These are phyloP conservation scores for Yamadazyma sp. DNA, from an alignment of 805 yeast genomes.

Conservation along the genomic window DNA sequence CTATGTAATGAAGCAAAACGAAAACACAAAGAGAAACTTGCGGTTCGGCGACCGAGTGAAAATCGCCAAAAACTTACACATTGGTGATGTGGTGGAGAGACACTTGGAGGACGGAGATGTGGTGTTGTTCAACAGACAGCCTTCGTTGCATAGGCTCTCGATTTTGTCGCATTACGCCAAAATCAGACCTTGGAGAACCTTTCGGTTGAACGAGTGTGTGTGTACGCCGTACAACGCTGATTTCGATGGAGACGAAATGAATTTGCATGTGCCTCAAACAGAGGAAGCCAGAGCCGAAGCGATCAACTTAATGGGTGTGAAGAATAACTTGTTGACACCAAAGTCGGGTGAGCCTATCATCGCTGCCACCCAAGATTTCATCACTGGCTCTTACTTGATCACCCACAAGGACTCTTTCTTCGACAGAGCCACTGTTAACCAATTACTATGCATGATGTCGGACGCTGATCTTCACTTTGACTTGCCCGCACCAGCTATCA, in stretches of 20 bases:
- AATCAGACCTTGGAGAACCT: slow-evolving; percentile 97
- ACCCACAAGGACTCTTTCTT: slow-evolving; percentile 92
- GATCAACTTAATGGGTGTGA: slow-evolving; percentile 97
- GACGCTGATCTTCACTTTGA: slow-evolving; percentile 88
- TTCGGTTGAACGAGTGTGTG: slow-evolving; percentile 95
- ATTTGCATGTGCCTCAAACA: slow-evolving; percentile 96
- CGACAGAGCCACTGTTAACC: slow-evolving; percentile 82
- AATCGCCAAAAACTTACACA: slow-evolving; percentile 70
- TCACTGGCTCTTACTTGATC: slow-evolving; percentile 91
- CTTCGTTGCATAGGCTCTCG: slow-evolving; percentile 91
- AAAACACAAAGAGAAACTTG: slow-evolving; percentile 81
- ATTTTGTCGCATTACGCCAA: slow-evolving; percentile 95
- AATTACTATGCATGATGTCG: slow-evolving; percentile 90
- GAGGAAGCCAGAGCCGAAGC: slow-evolving; percentile 99
- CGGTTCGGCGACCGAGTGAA: slow-evolving; percentile 83
- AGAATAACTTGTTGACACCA: slow-evolving; percentile 90
- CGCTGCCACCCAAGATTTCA: slow-evolving; percentile 99
- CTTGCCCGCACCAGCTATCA: slow-evolving; percentile 90
- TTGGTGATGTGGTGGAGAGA: slow-evolving; percentile 94
- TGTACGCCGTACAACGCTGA: slow-evolving; percentile 99
- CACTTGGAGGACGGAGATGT: slow-evolving; percentile 97
- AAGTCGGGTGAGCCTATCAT: slow-evolving; percentile 98
- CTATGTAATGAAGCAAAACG: slow-evolving; percentile 79
- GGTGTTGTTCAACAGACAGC: slow-evolving; percentile 95
- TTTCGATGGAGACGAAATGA: slow-evolving; percentile 99